Evolutionary conservation across 495 filamentous ascomycete species (phyloP), one percentile per base, ranked within the genome.

Genomic region (Venustampulla echinocandica): DNA sequence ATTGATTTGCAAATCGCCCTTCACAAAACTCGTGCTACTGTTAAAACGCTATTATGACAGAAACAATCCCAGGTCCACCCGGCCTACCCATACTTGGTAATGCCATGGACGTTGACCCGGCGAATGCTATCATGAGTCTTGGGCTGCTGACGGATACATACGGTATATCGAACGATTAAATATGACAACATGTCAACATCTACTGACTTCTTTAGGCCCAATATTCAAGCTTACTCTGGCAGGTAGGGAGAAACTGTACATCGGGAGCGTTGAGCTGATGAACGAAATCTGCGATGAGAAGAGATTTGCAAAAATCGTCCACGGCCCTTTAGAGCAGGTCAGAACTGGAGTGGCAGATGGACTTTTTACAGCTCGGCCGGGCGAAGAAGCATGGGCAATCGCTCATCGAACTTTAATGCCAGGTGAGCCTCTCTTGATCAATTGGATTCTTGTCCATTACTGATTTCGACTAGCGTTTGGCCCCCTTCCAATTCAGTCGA

Each of bases 61-160:
- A 39, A 34, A 44, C 51, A 15, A 84, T 86, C 47, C 83, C 83
- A 9, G 68, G 75, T 46, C 83, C 82, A 19, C 74, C 76, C 14
- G 81, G 81, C 4, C 50, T 86, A 14, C 83, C 82, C 0, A 46
- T 87, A 21, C 53, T 87, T 4, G 84, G 84, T 0, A 87, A 87
- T 56, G 57, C 86, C 30, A 74, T 76, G 24, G 74, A 82, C 42
- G 53, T 87, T 40, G 69, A 82, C 49, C 67, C 73, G 1, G 71
- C 62, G 36, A 75, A 85, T 42, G 77, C 79, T 6, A 78, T 77
- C 73, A 67, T 64, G 39, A 81, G 79, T 2, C 66, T 87, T 11
- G 73, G 75, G 57, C 70, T 73, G 10, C 64, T 88, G 11, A 73
- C 80, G 10, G 74, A 79, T 48, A 77, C 78, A 49, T 82, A 85